Percentiles rank a stretch among this genome's conserved stretches.
Conservation (phyloP, 768 basidiomycete genomes). For the Lactarius hatsudake region DNA sequence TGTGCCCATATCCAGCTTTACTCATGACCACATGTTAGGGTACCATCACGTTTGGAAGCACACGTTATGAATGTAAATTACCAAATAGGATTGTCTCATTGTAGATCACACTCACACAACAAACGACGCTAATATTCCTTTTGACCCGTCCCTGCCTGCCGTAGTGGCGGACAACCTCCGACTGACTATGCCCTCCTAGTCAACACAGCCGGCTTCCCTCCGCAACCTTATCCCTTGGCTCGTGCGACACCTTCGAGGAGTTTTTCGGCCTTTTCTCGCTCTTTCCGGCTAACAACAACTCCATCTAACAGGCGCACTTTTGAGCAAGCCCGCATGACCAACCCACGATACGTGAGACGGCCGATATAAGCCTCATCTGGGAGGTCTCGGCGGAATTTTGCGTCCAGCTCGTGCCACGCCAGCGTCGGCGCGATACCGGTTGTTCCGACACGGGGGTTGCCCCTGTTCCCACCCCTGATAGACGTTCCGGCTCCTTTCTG, state of each 20-base stretch:
- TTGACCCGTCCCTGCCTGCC: slow-evolving; percentile 15
- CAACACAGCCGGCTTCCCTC: slow-evolving; percentile 3
- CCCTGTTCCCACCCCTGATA: slow-evolving; percentile 35
- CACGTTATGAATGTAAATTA: slow-evolving; percentile 24
- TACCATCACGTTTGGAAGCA: slow-evolving; percentile 24
- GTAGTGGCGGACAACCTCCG: slow-evolving; percentile 19
- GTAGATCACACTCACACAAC: slow-evolving; percentile 23
- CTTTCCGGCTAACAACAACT: slow-evolving; percentile 76
- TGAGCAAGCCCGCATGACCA: slow-evolving; percentile 75
- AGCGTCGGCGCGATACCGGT: slow-evolving; percentile 21
- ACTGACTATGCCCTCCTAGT: slow-evolving; percentile 23
- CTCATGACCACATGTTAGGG: slow-evolving; percentile 26
- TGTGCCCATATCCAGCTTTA: slow-evolving; percentile 26
- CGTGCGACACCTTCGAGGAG: slow-evolving; percentile 57
- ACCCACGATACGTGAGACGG: slow-evolving; percentile 84
- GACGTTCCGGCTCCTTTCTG: slow-evolving; percentile 30
- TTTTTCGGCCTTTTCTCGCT: slow-evolving; percentile 76
- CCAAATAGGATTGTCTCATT: slow-evolving; percentile 20
- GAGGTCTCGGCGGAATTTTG: slow-evolving; percentile 82
- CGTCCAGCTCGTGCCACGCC: slow-evolving; percentile 75
- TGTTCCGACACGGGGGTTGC: slow-evolving; percentile 21
- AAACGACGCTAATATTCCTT: slow-evolving; percentile 15
- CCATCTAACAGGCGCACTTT: slow-evolving; percentile 79
- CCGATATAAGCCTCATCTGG: slow-evolving; percentile 87
- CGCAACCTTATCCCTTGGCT: slow-evolving; percentile 32